phyloP scores from a whole-genome alignment of 257 asterid species.

The Marsdenia floribunda region DNA sequence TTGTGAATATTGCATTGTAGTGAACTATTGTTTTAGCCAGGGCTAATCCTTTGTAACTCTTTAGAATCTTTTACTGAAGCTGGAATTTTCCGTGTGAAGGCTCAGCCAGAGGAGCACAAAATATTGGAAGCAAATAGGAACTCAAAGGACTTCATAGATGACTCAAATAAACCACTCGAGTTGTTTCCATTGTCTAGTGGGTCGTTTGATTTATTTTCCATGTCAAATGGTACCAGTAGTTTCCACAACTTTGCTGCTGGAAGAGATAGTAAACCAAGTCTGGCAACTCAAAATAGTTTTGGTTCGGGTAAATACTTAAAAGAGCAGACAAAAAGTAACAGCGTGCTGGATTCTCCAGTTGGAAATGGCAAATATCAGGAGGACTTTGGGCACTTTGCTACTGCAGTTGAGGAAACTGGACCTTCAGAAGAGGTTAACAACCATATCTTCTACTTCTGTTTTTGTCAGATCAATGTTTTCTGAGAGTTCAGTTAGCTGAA shows the following conservation, averaged over 20 bases:
- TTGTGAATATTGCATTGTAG: background rate
- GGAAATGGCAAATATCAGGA: slow-evolving; percentile 38
- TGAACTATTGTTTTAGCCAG: background rate
- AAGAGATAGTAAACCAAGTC: slow-evolving; percentile 29
- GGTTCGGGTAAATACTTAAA: slow-evolving; percentile 23
- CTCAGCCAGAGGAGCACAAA: slow-evolving; percentile 24
- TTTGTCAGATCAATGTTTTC: background rate
- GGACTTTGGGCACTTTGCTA: slow-evolving; percentile 62
- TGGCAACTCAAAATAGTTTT: slow-evolving; percentile 26
- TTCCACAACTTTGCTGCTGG: slow-evolving; percentile 29
- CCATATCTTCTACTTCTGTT: background rate
- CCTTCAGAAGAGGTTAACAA: slow-evolving; percentile 33
- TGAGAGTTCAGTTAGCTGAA: background rate
- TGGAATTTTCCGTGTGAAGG: slow-evolving; percentile 39
- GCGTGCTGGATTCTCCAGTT: slow-evolving; percentile 21
- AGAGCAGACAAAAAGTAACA: slow-evolving; percentile 27
- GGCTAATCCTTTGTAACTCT: background rate
- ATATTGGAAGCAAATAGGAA: slow-evolving; percentile 30
- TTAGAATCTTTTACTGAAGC: slow-evolving; percentile 24
- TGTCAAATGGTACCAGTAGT: slow-evolving; percentile 30
- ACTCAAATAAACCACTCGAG: slow-evolving; percentile 25
- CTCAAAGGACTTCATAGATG: slow-evolving; percentile 27
- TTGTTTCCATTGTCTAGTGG: slow-evolving; percentile 23
- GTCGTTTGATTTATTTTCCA: slow-evolving; percentile 36
- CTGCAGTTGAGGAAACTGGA: slow-evolving; percentile 45